Percentiles rank a stretch among this genome's conserved stretches.
phyloP scores from a whole-genome alignment of 148 eudicot species.

The Selenicereus undatus region DNA sequence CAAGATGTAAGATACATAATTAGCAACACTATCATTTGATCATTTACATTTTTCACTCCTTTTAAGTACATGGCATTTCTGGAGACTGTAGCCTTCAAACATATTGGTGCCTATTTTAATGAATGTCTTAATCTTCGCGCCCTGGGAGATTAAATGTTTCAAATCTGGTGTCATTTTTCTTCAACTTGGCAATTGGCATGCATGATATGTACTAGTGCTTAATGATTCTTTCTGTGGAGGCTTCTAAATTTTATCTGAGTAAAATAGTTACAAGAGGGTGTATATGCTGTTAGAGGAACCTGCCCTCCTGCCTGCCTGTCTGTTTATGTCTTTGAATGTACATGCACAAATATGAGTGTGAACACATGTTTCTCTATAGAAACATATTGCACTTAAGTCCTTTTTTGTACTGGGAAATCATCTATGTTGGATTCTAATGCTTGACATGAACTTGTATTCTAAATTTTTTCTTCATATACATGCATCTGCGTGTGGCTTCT shows the following conservation, averaged over 20 bases:
- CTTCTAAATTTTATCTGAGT: background rate
- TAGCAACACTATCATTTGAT: background rate
- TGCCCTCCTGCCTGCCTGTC: background rate
- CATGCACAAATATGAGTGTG: background rate
- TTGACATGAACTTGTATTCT: constrained; percentile 3
- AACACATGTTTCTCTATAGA: background rate
- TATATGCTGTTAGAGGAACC: background rate
- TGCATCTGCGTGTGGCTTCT: constrained; percentile 3
- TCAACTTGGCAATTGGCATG: background rate
- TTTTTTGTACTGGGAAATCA: background rate
- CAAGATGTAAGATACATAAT: background rate
- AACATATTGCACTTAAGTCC: background rate
- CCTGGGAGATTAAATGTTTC: background rate
- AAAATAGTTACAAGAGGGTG: background rate
- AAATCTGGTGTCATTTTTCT: background rate
- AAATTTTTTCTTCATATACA: background rate
- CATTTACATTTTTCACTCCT: background rate
- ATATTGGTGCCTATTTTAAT: background rate
- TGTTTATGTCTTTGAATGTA: background rate
- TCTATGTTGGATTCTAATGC: background rate
- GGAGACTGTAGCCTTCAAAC: background rate
- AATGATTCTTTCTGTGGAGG: background rate
- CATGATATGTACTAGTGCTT: background rate
- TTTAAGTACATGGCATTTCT: background rate
- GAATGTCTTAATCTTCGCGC: background rate